A percentile compares a stretch with the other conserved stretches of the same genome.
Conservation (phyloP, 345 rosid genomes). For the Brassica carinata region DNA sequence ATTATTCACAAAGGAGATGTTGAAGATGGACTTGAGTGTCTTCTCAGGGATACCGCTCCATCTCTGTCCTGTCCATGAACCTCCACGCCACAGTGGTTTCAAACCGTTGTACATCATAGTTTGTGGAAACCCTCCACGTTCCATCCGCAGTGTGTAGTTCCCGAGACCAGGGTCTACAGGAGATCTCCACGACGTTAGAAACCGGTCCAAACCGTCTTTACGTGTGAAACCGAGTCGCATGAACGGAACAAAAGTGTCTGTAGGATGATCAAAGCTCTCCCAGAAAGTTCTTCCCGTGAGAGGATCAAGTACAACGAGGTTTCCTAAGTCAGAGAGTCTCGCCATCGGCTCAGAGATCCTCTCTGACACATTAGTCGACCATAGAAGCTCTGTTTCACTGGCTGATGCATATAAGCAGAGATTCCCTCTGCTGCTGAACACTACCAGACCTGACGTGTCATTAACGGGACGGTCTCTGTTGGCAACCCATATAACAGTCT, state of each 20-base stretch:
- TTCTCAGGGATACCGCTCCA: constrained; percentile 73
- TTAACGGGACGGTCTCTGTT: constrained; percentile 46
- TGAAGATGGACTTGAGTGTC: constrained; percentile 41
- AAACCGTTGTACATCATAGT: constrained; percentile 43
- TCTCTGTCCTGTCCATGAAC: constrained; percentile 61
- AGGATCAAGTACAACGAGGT: constrained; percentile 51
- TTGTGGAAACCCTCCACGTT: constrained; percentile 52
- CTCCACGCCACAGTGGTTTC: constrained; percentile 46
- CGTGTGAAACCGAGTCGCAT: constrained; percentile 63
- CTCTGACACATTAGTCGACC: constrained; percentile 25
- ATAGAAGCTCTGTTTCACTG: constrained; percentile 19
- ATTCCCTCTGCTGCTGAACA: constrained; percentile 27
- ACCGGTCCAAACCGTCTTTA: constrained; percentile 40
- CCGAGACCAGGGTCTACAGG: constrained; percentile 54
- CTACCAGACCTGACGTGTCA: constrained; percentile 16
- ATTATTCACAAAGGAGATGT: constrained; percentile 30
- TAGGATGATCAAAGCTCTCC: constrained; percentile 79
- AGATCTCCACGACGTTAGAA: constrained; percentile 58
- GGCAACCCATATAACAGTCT: constrained; percentile 74
- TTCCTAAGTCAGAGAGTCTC: constrained; percentile 62
- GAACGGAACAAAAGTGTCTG: constrained; percentile 55
- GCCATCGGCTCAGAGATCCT: constrained; percentile 27
- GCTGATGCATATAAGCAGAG: constrained; percentile 29
- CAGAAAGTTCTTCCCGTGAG: constrained; percentile 39
- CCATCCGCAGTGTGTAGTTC: constrained; percentile 40